These are phyloP conservation scores for Vigna angularis DNA, from an alignment of 306 rosid species.

Conservation along the genomic window DNA sequence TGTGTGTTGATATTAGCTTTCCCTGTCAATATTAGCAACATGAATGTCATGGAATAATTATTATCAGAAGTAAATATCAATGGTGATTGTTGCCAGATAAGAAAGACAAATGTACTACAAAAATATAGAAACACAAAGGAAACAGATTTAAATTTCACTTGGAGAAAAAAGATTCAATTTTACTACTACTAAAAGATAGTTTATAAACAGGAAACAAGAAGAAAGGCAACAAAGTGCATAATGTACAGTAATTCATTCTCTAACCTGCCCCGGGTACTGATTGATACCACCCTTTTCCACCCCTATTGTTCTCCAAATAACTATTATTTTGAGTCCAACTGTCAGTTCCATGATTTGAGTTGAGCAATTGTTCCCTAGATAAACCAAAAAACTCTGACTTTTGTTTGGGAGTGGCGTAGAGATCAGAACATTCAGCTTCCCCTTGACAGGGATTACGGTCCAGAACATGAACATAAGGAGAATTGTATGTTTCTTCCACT, in stretches of 20 bases:
- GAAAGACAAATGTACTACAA: background rate
- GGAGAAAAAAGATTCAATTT: conserved; percentile 6
- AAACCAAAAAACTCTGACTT: conserved; percentile 54
- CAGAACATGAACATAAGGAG: conserved; percentile 50
- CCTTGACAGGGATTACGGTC: conserved; percentile 49
- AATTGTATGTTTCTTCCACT: conserved; percentile 71
- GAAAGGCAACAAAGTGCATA: background rate
- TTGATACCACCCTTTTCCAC: conserved; percentile 61
- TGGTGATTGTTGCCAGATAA: background rate
- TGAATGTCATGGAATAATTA: conserved; percentile 10
- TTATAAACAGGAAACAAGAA: background rate
- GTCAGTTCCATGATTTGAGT: conserved; percentile 55
- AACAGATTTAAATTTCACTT: conserved; percentile 21
- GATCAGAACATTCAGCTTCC: conserved; percentile 56
- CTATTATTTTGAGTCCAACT: conserved; percentile 47
- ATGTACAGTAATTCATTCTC: conserved; percentile 16
- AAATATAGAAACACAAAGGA: background rate
- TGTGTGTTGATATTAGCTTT: conserved; percentile 57
- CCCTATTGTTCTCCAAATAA: conserved; percentile 60
- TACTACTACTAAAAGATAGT: background rate
- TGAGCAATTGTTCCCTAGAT: conserved; percentile 56
- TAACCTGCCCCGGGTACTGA: conserved; percentile 76
- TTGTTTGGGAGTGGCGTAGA: conserved; percentile 50
- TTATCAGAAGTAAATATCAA: conserved; percentile 7
- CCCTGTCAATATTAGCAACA: conserved; percentile 57